Conservation (phyloP, 306 rosid species). For the Glycine tomentella region DNA sequence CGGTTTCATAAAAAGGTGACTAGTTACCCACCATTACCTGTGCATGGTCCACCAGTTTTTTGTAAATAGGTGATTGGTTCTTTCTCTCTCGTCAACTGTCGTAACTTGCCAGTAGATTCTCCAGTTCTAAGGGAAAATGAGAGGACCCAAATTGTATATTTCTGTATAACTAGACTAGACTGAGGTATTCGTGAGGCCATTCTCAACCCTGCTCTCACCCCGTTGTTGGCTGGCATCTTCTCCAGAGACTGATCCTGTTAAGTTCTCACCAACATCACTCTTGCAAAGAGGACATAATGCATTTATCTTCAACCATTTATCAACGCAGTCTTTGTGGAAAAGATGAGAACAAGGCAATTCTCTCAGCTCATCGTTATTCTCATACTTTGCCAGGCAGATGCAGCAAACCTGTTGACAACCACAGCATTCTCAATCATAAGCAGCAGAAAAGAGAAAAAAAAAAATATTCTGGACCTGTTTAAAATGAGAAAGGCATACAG, state of each 20-base stretch:
- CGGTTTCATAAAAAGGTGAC: neutral
- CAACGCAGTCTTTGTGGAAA: conserved; percentile 94
- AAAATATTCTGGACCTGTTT: neutral
- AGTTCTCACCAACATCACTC: conserved; percentile 71
- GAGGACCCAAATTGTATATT: conserved; percentile 36
- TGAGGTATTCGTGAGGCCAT: conserved; percentile 44
- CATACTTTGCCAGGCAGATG: conserved; percentile 90
- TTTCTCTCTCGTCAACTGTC: conserved; percentile 43
- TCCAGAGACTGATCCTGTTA: conserved; percentile 50
- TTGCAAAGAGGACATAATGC: conserved; percentile 95
- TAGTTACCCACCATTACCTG: too few species aligned
- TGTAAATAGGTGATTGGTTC: conserved; percentile 24
- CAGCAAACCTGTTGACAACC: conserved; percentile 80
- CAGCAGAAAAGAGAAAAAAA: conserved; percentile 15
- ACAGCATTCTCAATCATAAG: conserved; percentile 33
- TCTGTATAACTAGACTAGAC: conserved; percentile 39
- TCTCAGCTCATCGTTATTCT: conserved; percentile 85
- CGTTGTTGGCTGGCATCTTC: conserved; percentile 59
- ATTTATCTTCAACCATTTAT: conserved; percentile 95
- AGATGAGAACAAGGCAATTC: conserved; percentile 94
- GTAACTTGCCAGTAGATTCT: conserved; percentile 28
- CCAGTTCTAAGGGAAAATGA: conserved; percentile 40
- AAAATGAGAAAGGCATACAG: neutral
- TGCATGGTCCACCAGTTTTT: neutral
- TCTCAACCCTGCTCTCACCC: conserved; percentile 51